Conservation (phyloP, 345 rosid species). For the Anastatica hierochuntica region DNA sequence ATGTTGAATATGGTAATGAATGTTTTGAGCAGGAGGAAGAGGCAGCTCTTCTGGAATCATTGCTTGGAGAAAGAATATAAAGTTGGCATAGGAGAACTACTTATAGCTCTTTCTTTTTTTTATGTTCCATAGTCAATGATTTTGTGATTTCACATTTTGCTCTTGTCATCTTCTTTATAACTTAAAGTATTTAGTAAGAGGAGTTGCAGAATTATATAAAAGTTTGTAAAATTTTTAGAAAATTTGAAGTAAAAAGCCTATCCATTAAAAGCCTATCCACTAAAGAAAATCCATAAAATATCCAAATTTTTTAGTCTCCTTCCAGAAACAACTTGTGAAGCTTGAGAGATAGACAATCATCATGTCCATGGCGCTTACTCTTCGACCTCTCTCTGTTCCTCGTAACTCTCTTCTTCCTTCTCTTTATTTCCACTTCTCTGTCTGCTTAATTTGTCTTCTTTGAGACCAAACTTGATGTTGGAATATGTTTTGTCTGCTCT, state of each 20-base stretch:
- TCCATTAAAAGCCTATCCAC: conserved; percentile 16
- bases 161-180: too few relatives aligned
- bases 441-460: background rate
- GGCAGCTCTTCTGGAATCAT: conserved; percentile 71
- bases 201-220: too few relatives aligned
- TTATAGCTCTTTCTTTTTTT: conserved; percentile 1
- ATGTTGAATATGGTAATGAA: conserved; percentile 8
- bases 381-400: conserved; percentile 1
- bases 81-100: conserved; percentile 3
- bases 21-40: conserved; percentile 69
- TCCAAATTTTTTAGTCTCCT: too few relatives aligned
- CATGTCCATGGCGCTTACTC: conserved; percentile 12
- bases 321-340: background rate
- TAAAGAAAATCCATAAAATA: too few relatives aligned
- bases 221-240: background rate
- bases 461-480: background rate
- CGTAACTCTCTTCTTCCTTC: conserved; percentile 13
- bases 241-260: too few relatives aligned
- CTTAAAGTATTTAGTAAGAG: too few relatives aligned
- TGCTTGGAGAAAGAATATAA: conserved; percentile 52
- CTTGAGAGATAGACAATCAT: background rate
- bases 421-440: background rate
- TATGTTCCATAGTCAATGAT: background rate
- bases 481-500: background rate
- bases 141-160: conserved; percentile 2